Evolutionary conservation across 805 yeast species (phyloP), one percentile per base, ranked within the genome.

Genomic region (Candida loeiensis): DNA sequence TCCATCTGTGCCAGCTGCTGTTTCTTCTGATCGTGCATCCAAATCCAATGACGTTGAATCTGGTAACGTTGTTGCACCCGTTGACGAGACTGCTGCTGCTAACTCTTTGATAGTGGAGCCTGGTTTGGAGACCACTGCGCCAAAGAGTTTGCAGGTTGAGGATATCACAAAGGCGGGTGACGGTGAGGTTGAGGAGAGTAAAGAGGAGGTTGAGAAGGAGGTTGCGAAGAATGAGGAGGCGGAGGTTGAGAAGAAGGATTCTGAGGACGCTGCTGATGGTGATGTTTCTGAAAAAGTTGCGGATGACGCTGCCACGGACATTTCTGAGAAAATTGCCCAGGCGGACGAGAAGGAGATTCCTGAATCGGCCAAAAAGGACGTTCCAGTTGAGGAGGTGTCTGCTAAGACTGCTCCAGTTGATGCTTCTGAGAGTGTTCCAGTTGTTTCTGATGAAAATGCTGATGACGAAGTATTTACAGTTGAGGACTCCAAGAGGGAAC

Each of bases 281-380:
- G 33, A 17, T 4, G 21, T 5, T 7, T 26, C 38, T 18, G 26
- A 35, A 12, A 16, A 34, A 21, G 9, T 24, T 22, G 28, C 4
- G 28, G 36, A 37, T 22, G 42, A 25, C 17, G 41, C 12, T 3
- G 39, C 38, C 12, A 27, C 31, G 12, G 30, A 34, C 14, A 22
- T 18, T 16, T 24, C 15, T 34, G 31, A 24, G 26, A 25, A 35
- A 11, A 34, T 16, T 27, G 44, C 9, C 34, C 44, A 19, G 40
- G 37, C 34, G 34, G 41, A 8, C 9, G 43, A 9, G 34, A 45
- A 20, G 37, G 48, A 38, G 34, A 44, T 28, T 25, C 12, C 11
- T 5, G 28, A 21, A 21, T 7, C 13, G 7, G 8, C 29, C 12
- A 21, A 27, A 14, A 28, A 34, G 26, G 36, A 21, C n/a, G 16